Evolutionary conservation across 2,329 filamentous ascomycete genomes (phyloP), one percentile per base, ranked within the genome.

Genomic region (Teratosphaeria viscida): DNA sequence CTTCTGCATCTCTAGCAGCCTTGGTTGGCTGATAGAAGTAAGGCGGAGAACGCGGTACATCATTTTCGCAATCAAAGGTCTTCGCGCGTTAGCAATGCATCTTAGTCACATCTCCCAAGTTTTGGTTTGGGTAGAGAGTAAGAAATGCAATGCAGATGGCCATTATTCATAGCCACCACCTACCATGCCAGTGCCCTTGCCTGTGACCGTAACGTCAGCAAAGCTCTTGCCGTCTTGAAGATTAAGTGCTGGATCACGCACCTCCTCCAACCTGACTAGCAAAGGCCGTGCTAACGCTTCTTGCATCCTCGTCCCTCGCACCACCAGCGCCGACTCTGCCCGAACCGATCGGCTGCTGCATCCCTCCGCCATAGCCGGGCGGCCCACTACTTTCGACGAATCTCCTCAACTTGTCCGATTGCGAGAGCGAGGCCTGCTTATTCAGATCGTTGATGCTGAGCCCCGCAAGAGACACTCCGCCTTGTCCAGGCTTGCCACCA

Each of bases 281-380:
- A 77, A 97, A 99, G 55, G 92, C 92, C 57, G 94, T 97, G 71
- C 90, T 96, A 69, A 97, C 85, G 75, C 92, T 97, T 76, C 94
- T 90, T 70, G 94, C 90, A 72, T 97, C 94, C 66, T 99, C 94
- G 66, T 99, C 94, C 63, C 87, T 75, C n/a, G 35, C 57, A 37
- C 29, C 54, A 14, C 39, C 47, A 37, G 60, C 19, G 59, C 59
- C 47, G 86, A 87, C 60, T 77, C 79, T 57, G 83, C 86, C 70
- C 84, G 90, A 57, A 26, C 70, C 70, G 53, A 72, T 70, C 8
- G 70, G 70, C 86, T 84, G 72, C 86, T 89, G 63, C 82, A 23
- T 49, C 8, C 43, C 43, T 49, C 43, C 43, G 19, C 16, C 43
- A 49, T 49, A 49, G 19, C 43, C 43, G 79, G 59, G 26, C 10